Evolutionary conservation across 768 basidiomycete species (phyloP).

Genomic region (Boletus edulis): DNA sequence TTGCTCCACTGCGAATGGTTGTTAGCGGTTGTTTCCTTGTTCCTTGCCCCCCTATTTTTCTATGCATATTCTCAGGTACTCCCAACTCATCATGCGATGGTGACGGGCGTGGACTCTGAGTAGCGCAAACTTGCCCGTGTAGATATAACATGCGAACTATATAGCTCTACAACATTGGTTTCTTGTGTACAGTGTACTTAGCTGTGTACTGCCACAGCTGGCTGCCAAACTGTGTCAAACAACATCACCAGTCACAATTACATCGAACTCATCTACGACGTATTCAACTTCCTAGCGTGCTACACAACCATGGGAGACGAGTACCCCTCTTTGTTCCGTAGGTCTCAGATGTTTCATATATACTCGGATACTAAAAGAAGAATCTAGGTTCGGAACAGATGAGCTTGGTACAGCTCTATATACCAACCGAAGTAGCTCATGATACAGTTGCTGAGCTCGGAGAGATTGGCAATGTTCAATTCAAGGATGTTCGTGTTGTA

Average conservation of each 20-base stretch:
- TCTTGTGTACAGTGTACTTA: too few relatives aligned
- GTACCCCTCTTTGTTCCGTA: constrained; percentile 84
- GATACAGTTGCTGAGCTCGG: constrained; percentile 95
- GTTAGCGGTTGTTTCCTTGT: constrained; percentile 32
- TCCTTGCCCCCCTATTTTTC: constrained; percentile 9
- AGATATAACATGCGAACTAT: background rate
- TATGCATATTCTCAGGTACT: background rate
- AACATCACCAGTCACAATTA: background rate
- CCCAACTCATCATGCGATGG: constrained; percentile 5
- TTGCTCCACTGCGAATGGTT: constrained; percentile 30
- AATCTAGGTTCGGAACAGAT: constrained; percentile 89
- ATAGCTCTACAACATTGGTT: background rate
- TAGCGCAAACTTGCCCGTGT: background rate
- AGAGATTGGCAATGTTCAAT: constrained; percentile 93
- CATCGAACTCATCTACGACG: background rate
- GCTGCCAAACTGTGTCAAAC: constrained; percentile 25
- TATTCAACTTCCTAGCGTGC: background rate
- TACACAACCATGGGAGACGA: constrained; percentile 61
- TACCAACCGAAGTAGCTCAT: constrained; percentile 96
- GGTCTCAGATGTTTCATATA: background rate
- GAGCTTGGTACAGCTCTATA: constrained; percentile 96
- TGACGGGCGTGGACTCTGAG: background rate
- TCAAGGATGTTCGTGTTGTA: constrained; percentile 81
- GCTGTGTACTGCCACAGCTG: too few relatives aligned
- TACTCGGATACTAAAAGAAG: constrained; percentile 2